Percentiles rank a stretch among this genome's conserved stretches.
Evolutionary conservation across 2,329 filamentous ascomycete genomes (phyloP).

Genomic region (Xylaria sp.): DNA sequence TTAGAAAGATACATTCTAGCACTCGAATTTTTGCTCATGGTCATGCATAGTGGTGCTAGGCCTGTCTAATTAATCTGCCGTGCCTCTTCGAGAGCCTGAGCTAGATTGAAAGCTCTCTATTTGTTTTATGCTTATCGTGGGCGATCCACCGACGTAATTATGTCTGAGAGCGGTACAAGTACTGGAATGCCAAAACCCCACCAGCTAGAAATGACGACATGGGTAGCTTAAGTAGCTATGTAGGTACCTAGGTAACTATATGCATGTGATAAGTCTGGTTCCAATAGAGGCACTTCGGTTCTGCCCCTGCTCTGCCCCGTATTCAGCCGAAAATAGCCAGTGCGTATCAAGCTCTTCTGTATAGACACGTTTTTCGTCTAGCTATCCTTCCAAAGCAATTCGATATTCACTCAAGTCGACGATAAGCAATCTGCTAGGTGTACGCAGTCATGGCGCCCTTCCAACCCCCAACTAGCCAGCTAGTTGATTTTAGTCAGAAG

Average conservation of each 20-base stretch:
- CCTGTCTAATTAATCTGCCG: neutral
- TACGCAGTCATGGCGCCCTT: conserved; percentile 51
- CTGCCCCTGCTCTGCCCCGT: conserved; percentile 8
- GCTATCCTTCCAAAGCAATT: conserved; percentile 5
- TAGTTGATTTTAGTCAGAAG: conserved; percentile 73
- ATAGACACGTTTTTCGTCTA: conserved; percentile 19
- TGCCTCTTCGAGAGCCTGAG: neutral
- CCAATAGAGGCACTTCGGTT: conserved; percentile 8
- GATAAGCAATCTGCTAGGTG: neutral
- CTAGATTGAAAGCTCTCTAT: neutral
- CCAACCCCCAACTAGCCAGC: conserved; percentile 51
- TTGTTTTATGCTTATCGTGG: neutral
- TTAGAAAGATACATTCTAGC: neutral
- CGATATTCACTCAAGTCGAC: conserved; percentile 11
- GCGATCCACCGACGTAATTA: neutral
- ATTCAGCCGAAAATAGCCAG: conserved; percentile 26
- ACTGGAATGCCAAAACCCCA: neutral
- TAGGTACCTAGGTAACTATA: neutral
- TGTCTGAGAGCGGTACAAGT: too few species aligned
- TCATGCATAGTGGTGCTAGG: neutral
- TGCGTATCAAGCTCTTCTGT: neutral
- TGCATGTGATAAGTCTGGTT: conserved; percentile 12
- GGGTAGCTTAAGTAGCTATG: conserved; percentile 7
- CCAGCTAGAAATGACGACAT: conserved; percentile 29
- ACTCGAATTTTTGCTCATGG: neutral